Evolutionary conservation across 208 protist genomes (phyloP).

Genomic region (Leishmania tarentolae): DNA sequence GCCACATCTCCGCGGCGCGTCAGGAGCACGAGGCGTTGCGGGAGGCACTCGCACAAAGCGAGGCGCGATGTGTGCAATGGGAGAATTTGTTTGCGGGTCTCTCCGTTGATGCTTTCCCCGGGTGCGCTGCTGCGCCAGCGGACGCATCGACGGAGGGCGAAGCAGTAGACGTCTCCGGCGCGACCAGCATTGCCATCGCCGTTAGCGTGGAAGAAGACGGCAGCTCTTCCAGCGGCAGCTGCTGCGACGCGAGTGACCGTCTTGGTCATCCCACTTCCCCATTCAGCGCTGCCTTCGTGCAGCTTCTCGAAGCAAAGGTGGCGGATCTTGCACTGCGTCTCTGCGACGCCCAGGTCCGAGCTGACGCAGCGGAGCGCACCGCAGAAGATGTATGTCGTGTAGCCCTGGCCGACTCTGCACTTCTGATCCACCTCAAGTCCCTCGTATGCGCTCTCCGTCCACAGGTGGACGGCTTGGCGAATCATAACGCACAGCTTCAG

Average conservation of each 20-base stretch:
- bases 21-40: slow-evolving; percentile 30
- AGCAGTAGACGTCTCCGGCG: neutral
- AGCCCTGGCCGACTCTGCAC: slow-evolving; percentile 4
- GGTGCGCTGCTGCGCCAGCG: neutral
- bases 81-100: slow-evolving; percentile 13
- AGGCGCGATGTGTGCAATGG: slow-evolving; percentile 32
- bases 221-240: neutral
- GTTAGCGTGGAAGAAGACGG: neutral
- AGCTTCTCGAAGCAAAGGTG: slow-evolving; percentile 56
- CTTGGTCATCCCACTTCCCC: neutral
- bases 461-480: slow-evolving; percentile 17
- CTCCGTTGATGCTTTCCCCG: neutral
- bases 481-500: slow-evolving; percentile 25
- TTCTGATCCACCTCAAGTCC: slow-evolving; percentile 19
- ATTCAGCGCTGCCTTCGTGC: slow-evolving; percentile 4
- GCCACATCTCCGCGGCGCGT: slow-evolving; percentile 12
- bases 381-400: slow-evolving; percentile 7
- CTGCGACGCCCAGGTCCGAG: slow-evolving; percentile 34
- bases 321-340: slow-evolving; percentile 64
- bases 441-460: slow-evolving; percentile 24
- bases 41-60: slow-evolving; percentile 29
- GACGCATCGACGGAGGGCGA: neutral
- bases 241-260: neutral
- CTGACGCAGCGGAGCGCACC: slow-evolving; percentile 10
- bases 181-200: neutral